Conservation (phyloP, 2,329 filamentous ascomycete species). For the Bipolaris zeicola region DNA sequence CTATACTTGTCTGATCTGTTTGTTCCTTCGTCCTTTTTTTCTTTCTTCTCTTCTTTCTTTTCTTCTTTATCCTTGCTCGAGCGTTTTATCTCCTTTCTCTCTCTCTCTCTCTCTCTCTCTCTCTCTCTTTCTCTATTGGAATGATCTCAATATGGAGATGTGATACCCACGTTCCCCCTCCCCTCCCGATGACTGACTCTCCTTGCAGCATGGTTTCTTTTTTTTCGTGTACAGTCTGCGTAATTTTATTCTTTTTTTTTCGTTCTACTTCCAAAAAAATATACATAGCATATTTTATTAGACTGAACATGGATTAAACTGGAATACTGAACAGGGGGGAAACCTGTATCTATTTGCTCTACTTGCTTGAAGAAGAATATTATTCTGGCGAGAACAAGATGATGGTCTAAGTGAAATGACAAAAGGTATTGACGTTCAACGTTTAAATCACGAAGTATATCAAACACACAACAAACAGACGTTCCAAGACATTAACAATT, state of each 20-base stretch:
- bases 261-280: no score
- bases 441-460: neutral
- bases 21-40: neutral
- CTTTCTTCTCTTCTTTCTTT: neutral
- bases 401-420: no score
- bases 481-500: neutral
- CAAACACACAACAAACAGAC: neutral
- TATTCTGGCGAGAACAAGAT: no score
- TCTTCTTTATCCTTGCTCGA: neutral
- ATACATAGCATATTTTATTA: no score
- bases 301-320: no score
- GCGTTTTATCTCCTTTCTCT: neutral
- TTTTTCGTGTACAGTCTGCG: no score
- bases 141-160: neutral
- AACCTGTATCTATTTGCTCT: no score
- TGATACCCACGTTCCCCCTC: neutral
- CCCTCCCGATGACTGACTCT: neutral
- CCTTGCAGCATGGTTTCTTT: neutral
- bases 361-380: no score
- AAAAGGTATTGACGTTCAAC: no score
- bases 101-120: neutral
- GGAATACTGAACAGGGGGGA: no score
- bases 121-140: neutral
- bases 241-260: no score
- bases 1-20: slow-evolving; percentile 20